Conservation (phyloP, 306 rosid species). For the Argentina anserina region DNA sequence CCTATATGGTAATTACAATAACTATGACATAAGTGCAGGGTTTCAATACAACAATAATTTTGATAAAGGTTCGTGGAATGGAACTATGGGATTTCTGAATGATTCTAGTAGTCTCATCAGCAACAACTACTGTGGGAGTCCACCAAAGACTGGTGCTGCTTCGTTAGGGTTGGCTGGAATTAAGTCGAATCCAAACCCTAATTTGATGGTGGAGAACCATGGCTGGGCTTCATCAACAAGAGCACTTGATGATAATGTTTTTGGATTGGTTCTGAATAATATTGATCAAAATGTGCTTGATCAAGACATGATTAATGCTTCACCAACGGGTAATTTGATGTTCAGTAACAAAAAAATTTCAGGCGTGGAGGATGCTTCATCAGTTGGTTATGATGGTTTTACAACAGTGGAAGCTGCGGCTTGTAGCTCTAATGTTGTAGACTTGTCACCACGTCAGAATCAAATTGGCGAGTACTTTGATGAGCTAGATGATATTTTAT, state of each 20-base stretch:
- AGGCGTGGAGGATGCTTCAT: not conserved
- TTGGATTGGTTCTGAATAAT: not conserved
- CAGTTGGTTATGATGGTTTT: not conserved
- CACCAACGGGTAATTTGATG: not conserved
- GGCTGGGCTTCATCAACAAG: not conserved
- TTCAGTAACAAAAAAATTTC: not conserved
- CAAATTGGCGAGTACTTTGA: not conserved
- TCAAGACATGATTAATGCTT: not conserved
- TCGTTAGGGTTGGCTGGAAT: not conserved
- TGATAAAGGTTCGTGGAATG: not conserved
- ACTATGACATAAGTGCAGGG: not conserved
- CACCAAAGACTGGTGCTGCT: not conserved
- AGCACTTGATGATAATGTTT: not conserved
- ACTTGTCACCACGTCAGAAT: not conserved
- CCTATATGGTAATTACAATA: not conserved
- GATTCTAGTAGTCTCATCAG: not conserved
- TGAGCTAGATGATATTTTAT: not conserved
- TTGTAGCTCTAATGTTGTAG: not conserved
- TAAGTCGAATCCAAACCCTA: not conserved
- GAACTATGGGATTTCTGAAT: not conserved
- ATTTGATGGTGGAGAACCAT: not conserved
- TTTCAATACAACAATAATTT: not conserved
- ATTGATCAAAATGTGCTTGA: slow-evolving; percentile 4
- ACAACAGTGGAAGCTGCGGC: not conserved
- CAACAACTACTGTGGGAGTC: not conserved